Evolutionary conservation across 768 basidiomycete species (phyloP), one percentile per base, ranked within the genome.

Genomic region (Auricularia cornea): DNA sequence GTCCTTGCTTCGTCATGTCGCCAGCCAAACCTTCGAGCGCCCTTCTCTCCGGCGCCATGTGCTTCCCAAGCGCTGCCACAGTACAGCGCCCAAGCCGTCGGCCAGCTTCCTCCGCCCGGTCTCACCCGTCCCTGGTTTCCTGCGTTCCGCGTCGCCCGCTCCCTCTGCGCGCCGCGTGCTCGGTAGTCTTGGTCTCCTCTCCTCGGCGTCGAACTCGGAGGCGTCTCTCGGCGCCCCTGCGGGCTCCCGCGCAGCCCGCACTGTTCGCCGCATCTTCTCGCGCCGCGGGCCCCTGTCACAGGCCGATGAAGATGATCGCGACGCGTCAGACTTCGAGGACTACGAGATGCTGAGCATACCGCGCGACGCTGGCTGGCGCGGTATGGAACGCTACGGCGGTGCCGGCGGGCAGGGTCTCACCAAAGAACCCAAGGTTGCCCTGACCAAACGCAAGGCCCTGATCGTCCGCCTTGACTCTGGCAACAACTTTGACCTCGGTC

Each of bases 301-400:
- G 35, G 10, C 35, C 16, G 35, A 38, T 14, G 35, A 38, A 14
- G 35, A 38, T 14, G 35, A 38, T 38, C 35, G 35, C 35, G 35
- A 48, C 44, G 44, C 26, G 11, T 57, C 54, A 11, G 26, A 30
- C 28, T 28, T 29, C 26, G 30, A 57, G 28, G 54, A 57, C 28
- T 57, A n/a, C 20, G 54, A 57, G 28, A 57, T 57, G 54, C 26
- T 57, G 26, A 57, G 54, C 30, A 16, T 26, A 10, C 54, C 54
- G 23, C 54, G 54, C 23, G 54, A 57, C 29, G 54, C 54, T 57
- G 54, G 54, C 20, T 57, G 54, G 54, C 54, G 54, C 54, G 54
- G 54, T 29, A 57, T 57, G 54, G 28, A 57, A 29, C 54, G 16
- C 12, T 57, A 57, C 28, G 54, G 54, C 28, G 54, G 54, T 26